These are phyloP conservation scores for Kazachstania psychrophila DNA, from an alignment of 805 yeast species.

Conservation along the genomic window DNA sequence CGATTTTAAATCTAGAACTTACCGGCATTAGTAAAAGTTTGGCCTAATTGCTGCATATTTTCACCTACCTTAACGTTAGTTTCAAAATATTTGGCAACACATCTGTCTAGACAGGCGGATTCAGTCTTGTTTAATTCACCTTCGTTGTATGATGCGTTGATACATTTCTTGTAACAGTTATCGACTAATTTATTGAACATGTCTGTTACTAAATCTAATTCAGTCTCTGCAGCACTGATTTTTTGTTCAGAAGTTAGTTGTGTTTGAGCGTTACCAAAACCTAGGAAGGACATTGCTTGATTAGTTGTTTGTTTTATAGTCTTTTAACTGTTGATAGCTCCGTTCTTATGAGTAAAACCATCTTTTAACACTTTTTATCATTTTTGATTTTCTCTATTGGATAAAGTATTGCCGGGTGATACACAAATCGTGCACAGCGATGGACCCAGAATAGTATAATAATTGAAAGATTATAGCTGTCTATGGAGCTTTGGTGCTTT, in stretches of 20 bases:
- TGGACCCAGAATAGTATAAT: too few species aligned
- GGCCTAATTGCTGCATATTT: constrained; percentile 46
- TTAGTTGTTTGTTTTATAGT: too few species aligned
- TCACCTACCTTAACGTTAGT: constrained; percentile 93
- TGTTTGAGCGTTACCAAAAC: constrained; percentile 69
- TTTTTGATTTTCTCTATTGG: too few species aligned
- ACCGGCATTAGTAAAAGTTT: constrained; percentile 32
- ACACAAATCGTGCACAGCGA: too few species aligned
- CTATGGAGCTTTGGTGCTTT: too few species aligned
- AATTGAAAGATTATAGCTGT: too few species aligned
- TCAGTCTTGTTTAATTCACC: constrained; percentile 73
- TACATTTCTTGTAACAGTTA: constrained; percentile 83
- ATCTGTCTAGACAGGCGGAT: constrained; percentile 84
- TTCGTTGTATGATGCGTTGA: constrained; percentile 53
- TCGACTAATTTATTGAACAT: constrained; percentile 92
- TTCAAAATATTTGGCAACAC: constrained; percentile 91
- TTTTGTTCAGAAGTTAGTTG: constrained; percentile 67
- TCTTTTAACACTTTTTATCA: too few species aligned
- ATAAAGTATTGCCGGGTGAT: too few species aligned
- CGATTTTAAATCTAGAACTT: constrained; percentile 21
- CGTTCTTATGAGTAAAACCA: too few species aligned
- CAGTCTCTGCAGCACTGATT: constrained; percentile 89
- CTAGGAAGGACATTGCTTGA: constrained; percentile 53
- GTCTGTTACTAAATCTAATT: constrained; percentile 92
- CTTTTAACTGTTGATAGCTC: too few species aligned